Conservation (phyloP, 345 rosid genomes). For the Eucalyptus regnans region DNA sequence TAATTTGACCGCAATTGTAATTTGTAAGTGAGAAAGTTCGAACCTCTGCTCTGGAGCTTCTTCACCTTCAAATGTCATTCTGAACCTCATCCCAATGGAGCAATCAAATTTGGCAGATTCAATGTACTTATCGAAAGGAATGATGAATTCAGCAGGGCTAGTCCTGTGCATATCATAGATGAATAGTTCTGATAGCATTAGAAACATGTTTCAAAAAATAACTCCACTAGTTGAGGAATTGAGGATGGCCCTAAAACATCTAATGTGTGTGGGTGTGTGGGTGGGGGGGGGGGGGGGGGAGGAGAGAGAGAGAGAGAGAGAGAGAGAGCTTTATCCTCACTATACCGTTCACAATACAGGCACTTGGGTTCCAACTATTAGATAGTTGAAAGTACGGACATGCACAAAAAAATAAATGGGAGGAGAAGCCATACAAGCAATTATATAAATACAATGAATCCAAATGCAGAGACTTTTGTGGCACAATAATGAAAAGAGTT, state of each 20-base stretch:
- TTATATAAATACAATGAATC: not conserved
- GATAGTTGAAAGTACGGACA: not conserved
- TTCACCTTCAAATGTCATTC: conserved; percentile 50
- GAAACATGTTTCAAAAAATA: not conserved
- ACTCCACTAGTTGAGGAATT: not conserved
- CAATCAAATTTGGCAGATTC: conserved; percentile 22
- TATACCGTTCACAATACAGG: not conserved
- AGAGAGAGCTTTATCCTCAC: not conserved
- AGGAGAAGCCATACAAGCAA: not conserved
- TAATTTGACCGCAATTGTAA: not conserved
- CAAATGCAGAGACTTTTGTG: not conserved
- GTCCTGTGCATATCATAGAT: conserved; percentile 12
- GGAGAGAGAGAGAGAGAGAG: not conserved
- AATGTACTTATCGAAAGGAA: conserved; percentile 32
- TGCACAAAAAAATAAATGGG: not conserved
- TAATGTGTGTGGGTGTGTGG: too few species aligned
- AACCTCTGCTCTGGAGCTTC: conserved; percentile 57
- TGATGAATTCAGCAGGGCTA: conserved; percentile 37
- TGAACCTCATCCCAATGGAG: conserved; percentile 51
- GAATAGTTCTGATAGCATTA: not conserved
- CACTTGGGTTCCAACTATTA: not conserved
- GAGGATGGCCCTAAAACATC: not conserved
- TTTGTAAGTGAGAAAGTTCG: not conserved
- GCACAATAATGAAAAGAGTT: not conserved
- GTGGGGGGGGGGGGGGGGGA: fast-evolving